Base-by-base conservation (phyloP, 306 rosid species). In the Abrus pulchellus region DNA sequence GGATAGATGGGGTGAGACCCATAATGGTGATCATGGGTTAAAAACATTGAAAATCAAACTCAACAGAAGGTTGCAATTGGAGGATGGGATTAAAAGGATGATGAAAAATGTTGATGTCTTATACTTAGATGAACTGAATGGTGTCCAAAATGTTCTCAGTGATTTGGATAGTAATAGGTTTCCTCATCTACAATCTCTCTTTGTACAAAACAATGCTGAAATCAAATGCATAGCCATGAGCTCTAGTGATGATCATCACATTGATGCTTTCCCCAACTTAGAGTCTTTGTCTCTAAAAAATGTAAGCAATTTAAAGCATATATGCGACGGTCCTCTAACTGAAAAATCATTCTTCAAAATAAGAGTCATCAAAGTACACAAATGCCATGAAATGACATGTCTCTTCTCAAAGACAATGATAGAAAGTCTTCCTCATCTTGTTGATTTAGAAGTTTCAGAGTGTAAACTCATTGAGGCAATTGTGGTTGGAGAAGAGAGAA, bases 91-190 rank as follows among this genome's bases (percentile, higher is more conserved):
- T 1, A 63, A 63, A 38, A 36, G 6, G 11, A 63, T 63, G 69
- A 5, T 63, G 69, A 33, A 63, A 63, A 40, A 9, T n/a, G 69
- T 63, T 63, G 30, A 63, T 14, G 69, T 63, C n/a, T 63, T 63
- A 30, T n/a, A 63, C 48, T 4, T 63, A 2, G 48, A 63, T 63
- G 45, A 40, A n/a, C 2, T 63, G 30, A 63, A 6, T 63, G 69
- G 48, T 63, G 48, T 63, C 48, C 71, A 41, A 2, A 65, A 65
- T 20, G n/a, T 65, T 65, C 32, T 64, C 41, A 41, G 20, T 65
- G 52, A 65, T 65, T 14, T 65, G 71, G 52, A 14, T 7, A 7
- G 33, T 20, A 34, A 65, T 1, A 52, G 7, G 3, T 65, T 65
- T 65, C 52, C 71, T 3, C n/a, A 65, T 14, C n/a, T 65, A 3